These are phyloP conservation scores for Scenedesmus sp. DNA, from an alignment of 163 green algal genomes.

Conservation along the genomic window DNA sequence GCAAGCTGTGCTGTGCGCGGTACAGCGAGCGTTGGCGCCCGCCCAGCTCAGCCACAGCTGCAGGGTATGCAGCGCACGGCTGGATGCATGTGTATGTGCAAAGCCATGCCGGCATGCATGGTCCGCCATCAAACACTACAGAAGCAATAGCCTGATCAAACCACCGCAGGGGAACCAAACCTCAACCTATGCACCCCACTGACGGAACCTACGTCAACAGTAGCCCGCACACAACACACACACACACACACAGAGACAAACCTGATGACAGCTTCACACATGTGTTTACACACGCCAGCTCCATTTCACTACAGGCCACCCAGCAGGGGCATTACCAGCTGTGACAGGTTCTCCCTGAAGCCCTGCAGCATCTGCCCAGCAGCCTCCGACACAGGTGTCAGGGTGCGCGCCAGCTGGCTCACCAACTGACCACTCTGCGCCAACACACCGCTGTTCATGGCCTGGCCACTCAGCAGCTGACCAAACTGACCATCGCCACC, in stretches of 20 bases:
- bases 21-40: too few species aligned
- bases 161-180: background rate
- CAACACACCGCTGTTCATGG: background rate
- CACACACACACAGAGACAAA: background rate
- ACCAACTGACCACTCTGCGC: conserved; percentile 4
- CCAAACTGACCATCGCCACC: background rate
- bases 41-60: too few species aligned
- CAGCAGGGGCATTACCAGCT: background rate
- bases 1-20: too few species aligned
- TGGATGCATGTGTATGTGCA: background rate
- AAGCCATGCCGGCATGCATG: background rate
- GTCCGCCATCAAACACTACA: background rate
- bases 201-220: background rate
- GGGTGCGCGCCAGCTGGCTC: background rate
- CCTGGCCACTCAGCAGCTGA: background rate
- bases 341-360: background rate
- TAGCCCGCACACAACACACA: background rate
- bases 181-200: background rate
- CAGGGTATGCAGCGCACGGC: background rate
- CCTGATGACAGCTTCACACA: background rate
- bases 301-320: background rate
- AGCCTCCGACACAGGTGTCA: background rate
- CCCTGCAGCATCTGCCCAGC: conserved; percentile 15
- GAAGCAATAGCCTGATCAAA: too few species aligned
- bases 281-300: background rate